Evolutionary conservation across 306 rosid genomes (phyloP).

Genomic region (Cucurbita moschata): DNA sequence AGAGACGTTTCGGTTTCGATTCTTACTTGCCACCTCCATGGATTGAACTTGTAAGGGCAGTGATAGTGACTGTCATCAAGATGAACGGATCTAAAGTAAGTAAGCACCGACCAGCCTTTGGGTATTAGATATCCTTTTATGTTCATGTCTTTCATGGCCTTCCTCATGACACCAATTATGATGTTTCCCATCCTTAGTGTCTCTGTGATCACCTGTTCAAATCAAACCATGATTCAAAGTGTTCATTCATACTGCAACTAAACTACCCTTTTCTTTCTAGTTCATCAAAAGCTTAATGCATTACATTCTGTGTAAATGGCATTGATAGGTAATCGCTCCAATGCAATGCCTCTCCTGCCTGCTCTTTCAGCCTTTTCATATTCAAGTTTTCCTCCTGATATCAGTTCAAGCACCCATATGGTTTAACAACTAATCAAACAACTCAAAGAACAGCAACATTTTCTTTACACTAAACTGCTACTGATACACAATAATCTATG

Average conservation of each 20-base stretch:
- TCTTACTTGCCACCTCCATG: slow-evolving; percentile 99
- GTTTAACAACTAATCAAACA: neutral
- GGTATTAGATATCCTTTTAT: slow-evolving; percentile 79
- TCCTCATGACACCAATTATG: slow-evolving; percentile 71
- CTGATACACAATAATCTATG: neutral
- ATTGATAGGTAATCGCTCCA: slow-evolving; percentile 81
- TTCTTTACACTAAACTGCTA: neutral
- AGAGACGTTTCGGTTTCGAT: neutral
- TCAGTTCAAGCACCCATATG: slow-evolving; percentile 4
- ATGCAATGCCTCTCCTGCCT: slow-evolving; percentile 48
- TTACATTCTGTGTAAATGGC: slow-evolving; percentile 80
- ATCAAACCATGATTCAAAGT: neutral
- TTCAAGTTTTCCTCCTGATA: slow-evolving; percentile 72
- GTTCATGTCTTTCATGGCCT: slow-evolving; percentile 74
- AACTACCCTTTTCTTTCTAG: neutral
- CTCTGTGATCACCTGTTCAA: slow-evolving; percentile 64
- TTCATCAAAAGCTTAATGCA: neutral
- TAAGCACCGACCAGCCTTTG: slow-evolving; percentile 71
- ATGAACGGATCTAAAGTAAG: slow-evolving; percentile 84
- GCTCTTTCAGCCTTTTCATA: slow-evolving; percentile 48
- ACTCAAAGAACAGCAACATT: neutral
- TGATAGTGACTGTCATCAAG: slow-evolving; percentile 68
- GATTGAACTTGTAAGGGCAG: slow-evolving; percentile 69
- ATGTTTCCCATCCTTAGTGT: slow-evolving; percentile 78
- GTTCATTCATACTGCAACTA: neutral